These are phyloP conservation scores for Termitomyces titanicus DNA, from an alignment of 768 basidiomycete species.

Conservation along the genomic window DNA sequence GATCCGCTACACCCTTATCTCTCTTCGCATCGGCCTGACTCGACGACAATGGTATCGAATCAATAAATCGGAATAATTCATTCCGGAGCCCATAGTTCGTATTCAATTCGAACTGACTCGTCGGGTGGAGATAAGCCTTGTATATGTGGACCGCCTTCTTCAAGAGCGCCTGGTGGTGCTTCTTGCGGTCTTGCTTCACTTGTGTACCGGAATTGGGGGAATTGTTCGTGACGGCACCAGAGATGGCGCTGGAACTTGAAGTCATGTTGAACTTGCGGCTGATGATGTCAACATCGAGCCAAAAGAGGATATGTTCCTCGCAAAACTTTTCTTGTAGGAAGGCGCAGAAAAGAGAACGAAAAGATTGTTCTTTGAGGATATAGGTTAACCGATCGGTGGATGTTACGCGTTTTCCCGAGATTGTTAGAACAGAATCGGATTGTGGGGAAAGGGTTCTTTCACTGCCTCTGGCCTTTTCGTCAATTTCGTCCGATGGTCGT, in stretches of 20 bases:
- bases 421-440: background rate
- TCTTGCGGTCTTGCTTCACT: slow-evolving; percentile 7
- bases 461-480: slow-evolving; percentile 1
- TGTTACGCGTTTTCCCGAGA: background rate
- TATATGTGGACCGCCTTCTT: slow-evolving; percentile 11
- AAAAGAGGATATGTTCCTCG: slow-evolving; percentile 15
- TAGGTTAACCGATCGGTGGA: slow-evolving; percentile 2
- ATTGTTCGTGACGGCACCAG: background rate
- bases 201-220: background rate
- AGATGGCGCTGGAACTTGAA: slow-evolving; percentile 12
- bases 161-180: slow-evolving; percentile 10
- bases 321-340: slow-evolving; percentile 12
- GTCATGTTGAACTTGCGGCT: slow-evolving; percentile 13
- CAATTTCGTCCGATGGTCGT: slow-evolving; percentile 2
- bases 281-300: slow-evolving; percentile 13
- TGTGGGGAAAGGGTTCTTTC: background rate
- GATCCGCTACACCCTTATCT: background rate
- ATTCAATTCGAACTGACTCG: slow-evolving; percentile 12
- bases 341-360: slow-evolving; percentile 9
- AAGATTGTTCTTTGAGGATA: slow-evolving; percentile 11
- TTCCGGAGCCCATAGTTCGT: slow-evolving; percentile 12
- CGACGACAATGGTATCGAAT: background rate
- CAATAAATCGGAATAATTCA: slow-evolving; percentile 12
- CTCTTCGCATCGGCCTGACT: background rate
- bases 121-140: slow-evolving; percentile 13